These are phyloP conservation scores for Noccaea bulbosa DNA, from an alignment of 345 rosid species.

Conservation along the genomic window DNA sequence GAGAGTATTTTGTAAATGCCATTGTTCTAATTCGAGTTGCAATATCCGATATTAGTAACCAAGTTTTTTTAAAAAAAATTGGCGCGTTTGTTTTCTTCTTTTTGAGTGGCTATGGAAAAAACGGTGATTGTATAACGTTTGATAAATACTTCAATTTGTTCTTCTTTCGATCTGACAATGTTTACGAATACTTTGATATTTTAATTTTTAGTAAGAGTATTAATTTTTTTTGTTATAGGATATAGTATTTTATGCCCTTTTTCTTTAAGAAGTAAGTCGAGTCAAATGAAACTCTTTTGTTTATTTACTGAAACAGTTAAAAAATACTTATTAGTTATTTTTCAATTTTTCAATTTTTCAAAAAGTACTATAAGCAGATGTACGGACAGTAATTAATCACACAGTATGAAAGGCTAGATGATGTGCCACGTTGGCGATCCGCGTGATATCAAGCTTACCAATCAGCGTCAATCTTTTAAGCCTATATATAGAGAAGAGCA, in stretches of 20 bases:
- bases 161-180: no score
- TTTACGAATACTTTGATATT: no score
- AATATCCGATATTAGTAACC: neutral
- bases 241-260: neutral
- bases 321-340: neutral
- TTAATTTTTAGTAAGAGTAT: no score
- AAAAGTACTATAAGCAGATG: neutral
- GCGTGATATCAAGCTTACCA: constrained; percentile 29
- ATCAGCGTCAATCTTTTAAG: constrained; percentile 11
- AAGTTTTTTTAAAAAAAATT: neutral
- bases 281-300: neutral
- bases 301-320: no score
- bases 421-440: constrained; percentile 50
- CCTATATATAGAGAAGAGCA: constrained; percentile 25
- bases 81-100: neutral
- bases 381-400: neutral
- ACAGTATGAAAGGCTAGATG: neutral
- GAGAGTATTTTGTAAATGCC: neutral
- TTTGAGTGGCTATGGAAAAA: neutral
- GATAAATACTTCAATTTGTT: no score
- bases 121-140: neutral
- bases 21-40: neutral
- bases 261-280: neutral
- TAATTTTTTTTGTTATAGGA: no score
- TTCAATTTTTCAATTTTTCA: neutral